These are phyloP conservation scores for Pichia terricola DNA, from an alignment of 1,139 yeast genomes.

Conservation along the genomic window DNA sequence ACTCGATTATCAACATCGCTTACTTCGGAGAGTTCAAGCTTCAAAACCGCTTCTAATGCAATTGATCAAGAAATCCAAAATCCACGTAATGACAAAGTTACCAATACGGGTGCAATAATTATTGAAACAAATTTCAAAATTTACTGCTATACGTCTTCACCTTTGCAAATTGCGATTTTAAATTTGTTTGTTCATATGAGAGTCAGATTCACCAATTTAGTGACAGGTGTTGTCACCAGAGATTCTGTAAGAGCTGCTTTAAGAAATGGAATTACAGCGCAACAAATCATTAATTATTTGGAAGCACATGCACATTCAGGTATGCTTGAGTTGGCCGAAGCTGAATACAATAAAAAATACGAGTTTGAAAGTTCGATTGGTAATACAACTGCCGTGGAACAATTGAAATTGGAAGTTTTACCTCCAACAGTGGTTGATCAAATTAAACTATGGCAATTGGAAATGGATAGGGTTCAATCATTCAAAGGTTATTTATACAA, in stretches of 20 bases:
- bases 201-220: conserved; percentile 84
- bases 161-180: conserved; percentile 86
- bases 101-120: conserved; percentile 57
- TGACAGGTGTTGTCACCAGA: conserved; percentile 85
- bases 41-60: conserved; percentile 62
- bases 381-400: conserved; percentile 21
- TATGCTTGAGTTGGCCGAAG: conserved; percentile 67
- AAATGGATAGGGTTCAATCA: conserved; percentile 82
- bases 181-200: conserved; percentile 79
- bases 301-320: conserved; percentile 94
- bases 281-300: conserved; percentile 80
- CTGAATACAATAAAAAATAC: conserved; percentile 51
- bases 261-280: conserved; percentile 86
- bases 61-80: conserved; percentile 46
- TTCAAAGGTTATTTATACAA: conserved; percentile 83
- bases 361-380: conserved; percentile 49
- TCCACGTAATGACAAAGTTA: conserved; percentile 11
- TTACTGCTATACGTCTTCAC: conserved; percentile 91
- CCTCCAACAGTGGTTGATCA: conserved; percentile 98
- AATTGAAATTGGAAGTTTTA: conserved; percentile 45
- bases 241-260: conserved; percentile 84
- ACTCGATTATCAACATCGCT: conserved; percentile 85
- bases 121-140: conserved; percentile 89
- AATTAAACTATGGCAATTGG: conserved; percentile 91
- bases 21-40: conserved; percentile 71